Evolutionary conservation across 2,329 filamentous ascomycete species (phyloP).

Genomic region (Phaeosphaeria sp.): DNA sequence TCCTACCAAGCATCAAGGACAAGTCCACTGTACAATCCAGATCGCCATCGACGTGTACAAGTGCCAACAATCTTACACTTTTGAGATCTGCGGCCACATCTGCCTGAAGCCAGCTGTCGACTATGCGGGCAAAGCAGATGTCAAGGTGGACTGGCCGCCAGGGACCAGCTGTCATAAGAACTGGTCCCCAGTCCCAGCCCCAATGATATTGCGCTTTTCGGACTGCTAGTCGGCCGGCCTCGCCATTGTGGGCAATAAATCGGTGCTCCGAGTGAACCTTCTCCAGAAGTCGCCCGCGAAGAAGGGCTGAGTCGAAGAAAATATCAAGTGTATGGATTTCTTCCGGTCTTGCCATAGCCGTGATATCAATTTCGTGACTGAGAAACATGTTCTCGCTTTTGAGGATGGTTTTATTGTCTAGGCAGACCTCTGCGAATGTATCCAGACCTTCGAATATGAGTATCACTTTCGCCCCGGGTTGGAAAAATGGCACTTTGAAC

Average conservation of each 20-base stretch:
- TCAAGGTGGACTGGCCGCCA: conserved; percentile 78
- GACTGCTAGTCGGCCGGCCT: conserved; percentile 60
- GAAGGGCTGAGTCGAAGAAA: conserved; percentile 62
- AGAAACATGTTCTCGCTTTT: conserved; percentile 69
- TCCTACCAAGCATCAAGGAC: background rate
- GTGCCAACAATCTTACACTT: conserved; percentile 1
- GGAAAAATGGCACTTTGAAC: no score
- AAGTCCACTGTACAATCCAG: background rate
- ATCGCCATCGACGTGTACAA: background rate
- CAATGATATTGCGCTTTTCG: conserved; percentile 60
- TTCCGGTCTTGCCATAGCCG: conserved; percentile 49
- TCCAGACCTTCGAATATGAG: conserved; percentile 65
- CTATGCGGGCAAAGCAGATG: conserved; percentile 69
- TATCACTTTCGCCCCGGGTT: no score
- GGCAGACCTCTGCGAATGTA: conserved; percentile 65
- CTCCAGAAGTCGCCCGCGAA: conserved; percentile 59
- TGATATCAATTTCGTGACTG: conserved; percentile 62
- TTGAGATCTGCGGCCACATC: conserved; percentile 52
- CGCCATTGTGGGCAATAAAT: conserved; percentile 50
- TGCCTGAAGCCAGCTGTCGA: conserved; percentile 69
- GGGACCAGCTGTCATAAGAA: conserved; percentile 56
- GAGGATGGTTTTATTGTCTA: conserved; percentile 63
- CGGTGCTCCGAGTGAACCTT: conserved; percentile 62
- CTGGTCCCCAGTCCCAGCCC: conserved; percentile 60
- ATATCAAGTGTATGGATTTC: conserved; percentile 58